phyloP scores from a whole-genome alignment of 495 filamentous ascomycete genomes.

The Rhypophila decipiens region DNA sequence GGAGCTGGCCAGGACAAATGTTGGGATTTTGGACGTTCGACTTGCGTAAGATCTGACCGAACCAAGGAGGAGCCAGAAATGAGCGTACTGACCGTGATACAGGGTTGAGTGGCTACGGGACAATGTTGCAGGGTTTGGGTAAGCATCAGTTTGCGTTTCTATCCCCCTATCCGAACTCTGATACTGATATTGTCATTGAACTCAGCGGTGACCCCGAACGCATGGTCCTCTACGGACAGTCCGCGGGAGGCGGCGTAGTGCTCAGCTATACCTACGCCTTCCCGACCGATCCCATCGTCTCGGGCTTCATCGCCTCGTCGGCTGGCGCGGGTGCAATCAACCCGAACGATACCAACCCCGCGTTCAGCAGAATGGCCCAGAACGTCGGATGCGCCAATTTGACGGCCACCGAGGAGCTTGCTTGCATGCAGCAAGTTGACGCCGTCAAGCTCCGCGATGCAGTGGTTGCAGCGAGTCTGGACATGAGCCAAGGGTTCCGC shows the following conservation, averaged over 20 bases:
- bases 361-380: conserved; percentile 24
- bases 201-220: conserved; percentile 30
- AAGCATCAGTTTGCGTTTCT: too few relatives aligned
- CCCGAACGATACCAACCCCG: conserved; percentile 22
- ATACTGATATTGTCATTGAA: neutral
- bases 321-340: conserved; percentile 24
- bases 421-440: conserved; percentile 41
- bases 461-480: neutral
- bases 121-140: conserved; percentile 52
- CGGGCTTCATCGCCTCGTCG: conserved; percentile 43
- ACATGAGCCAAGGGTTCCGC: conserved; percentile 12
- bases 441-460: conserved; percentile 4
- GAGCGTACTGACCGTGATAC: neutral
- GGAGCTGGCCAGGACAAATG: conserved; percentile 27
- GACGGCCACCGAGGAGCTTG: conserved; percentile 30
- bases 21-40: conserved; percentile 50
- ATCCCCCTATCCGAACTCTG: neutral
- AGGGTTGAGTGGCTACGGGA: conserved; percentile 40
- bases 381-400: conserved; percentile 39
- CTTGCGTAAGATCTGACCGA: conserved; percentile 15
- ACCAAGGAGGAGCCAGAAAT: too few relatives aligned
- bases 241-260: conserved; percentile 39
- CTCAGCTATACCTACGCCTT: conserved; percentile 43
- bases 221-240: conserved; percentile 44
- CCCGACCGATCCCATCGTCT: conserved; percentile 33